These are phyloP conservation scores for Chytridiales sp. DNA, from an alignment of 371 early-diverging fungal species.

Conservation along the genomic window DNA sequence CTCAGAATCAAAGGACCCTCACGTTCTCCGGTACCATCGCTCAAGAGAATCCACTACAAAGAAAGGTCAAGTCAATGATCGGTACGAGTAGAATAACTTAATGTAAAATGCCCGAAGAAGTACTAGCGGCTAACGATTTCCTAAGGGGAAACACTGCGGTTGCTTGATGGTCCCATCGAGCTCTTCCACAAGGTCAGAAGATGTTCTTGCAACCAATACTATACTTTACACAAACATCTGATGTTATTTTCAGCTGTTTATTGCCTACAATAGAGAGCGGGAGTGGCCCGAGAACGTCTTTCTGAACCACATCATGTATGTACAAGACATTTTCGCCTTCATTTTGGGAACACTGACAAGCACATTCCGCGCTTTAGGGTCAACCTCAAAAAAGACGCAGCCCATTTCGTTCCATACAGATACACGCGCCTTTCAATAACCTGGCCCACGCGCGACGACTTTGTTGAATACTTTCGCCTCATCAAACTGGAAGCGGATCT, in stretches of 20 bases:
- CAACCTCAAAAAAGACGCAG: slow-evolving; percentile 14
- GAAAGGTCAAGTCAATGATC: slow-evolving; percentile 1
- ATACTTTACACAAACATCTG: slow-evolving; percentile 3
- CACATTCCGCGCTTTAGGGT: background rate
- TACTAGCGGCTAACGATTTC: background rate
- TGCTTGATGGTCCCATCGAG: background rate
- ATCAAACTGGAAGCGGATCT: slow-evolving; percentile 8
- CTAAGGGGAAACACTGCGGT: background rate
- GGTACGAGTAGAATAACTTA: background rate
- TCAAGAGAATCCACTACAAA: background rate
- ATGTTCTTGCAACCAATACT: background rate
- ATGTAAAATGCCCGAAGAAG: slow-evolving; percentile 1
- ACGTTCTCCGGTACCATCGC: background rate
- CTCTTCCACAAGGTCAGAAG: background rate
- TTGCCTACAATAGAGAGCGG: slow-evolving; percentile 26
- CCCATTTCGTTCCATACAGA: slow-evolving; percentile 16
- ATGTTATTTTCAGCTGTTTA: slow-evolving; percentile 17
- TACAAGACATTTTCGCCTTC: no score
- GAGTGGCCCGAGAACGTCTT: slow-evolving; percentile 29
- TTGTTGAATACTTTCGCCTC: slow-evolving; percentile 17
- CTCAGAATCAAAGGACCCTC: background rate
- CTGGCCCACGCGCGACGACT: slow-evolving; percentile 32
- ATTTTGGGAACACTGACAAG: slow-evolving; percentile 17
- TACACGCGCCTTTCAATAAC: slow-evolving; percentile 25
- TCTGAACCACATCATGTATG: slow-evolving; percentile 18